These are phyloP conservation scores for Aspergillus transmontanensis DNA, from an alignment of 2,329 filamentous ascomycete genomes.

Conservation along the genomic window DNA sequence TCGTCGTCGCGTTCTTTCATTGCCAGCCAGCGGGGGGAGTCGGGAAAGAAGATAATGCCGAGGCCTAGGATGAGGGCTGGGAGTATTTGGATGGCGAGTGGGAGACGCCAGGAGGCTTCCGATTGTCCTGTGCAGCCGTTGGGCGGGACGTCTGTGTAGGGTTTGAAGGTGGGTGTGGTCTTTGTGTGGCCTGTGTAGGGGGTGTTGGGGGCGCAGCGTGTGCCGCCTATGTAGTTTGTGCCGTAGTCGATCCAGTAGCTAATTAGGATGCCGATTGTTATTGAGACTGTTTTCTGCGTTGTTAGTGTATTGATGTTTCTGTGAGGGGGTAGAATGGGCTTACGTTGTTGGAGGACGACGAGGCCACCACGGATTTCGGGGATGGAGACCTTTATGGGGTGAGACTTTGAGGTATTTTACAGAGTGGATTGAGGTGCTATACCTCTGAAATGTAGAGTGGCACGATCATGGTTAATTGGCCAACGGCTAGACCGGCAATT, in stretches of 20 bases:
- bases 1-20: constrained; percentile 54
- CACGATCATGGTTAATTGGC: constrained; percentile 49
- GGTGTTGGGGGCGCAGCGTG: constrained; percentile 52
- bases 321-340: constrained; percentile 5
- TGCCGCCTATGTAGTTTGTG: constrained; percentile 47
- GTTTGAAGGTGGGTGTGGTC: constrained; percentile 42
- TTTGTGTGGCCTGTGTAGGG: constrained; percentile 50
- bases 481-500: constrained; percentile 50
- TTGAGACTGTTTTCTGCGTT: constrained; percentile 45
- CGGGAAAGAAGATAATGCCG: constrained; percentile 55
- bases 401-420: neutral
- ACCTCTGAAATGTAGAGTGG: constrained; percentile 58
- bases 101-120: constrained; percentile 52
- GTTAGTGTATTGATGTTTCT: neutral
- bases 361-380: constrained; percentile 42
- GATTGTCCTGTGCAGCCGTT: constrained; percentile 53
- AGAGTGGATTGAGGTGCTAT: constrained; percentile 18
- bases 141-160: constrained; percentile 46
- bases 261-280: constrained; percentile 41
- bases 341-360: constrained; percentile 43
- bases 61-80: constrained; percentile 42
- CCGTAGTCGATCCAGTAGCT: constrained; percentile 49
- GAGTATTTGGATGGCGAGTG: constrained; percentile 50
- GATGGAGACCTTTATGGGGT: constrained; percentile 44
- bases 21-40: constrained; percentile 59